Evolutionary conservation across 2,329 filamentous ascomycete genomes (phyloP), one percentile per base, ranked within the genome.

Genomic region (Elsinoe australis): DNA sequence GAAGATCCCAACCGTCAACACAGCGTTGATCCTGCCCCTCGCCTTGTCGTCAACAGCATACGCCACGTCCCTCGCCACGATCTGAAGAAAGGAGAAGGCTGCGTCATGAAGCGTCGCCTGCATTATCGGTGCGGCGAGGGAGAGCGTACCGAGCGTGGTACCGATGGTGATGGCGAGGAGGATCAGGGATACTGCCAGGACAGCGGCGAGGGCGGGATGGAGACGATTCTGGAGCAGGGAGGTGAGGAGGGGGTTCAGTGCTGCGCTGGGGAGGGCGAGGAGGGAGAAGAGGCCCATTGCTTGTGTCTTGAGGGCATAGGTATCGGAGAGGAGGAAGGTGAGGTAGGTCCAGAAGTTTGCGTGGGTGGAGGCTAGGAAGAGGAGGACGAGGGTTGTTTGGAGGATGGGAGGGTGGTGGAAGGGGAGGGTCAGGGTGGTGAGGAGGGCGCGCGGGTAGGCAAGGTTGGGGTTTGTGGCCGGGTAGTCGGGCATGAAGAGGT

Each of bases 401-500:
- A 84, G 73, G 0, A 92, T 72, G 0, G 84, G 66, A 0, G 86
- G 83, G 38, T 88, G 74, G 3, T 72, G 75, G 38, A 76, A 65
- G 33, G 85, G 66, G 64, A 90, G 76, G 18, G 72, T 63, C 1
- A 79, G 59, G 17, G 90, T 87, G 19, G 73, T 77, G 62, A 71
- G 74, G 2, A 90, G 70, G 53, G 85, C 78, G 1, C 69, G 67
- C 52, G 78, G 73, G 61, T 89, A 90, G 51, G 77, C 78, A 10
- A 83, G 64, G 1, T 69, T 65, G 0, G 78, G 79, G 58, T 88
- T 88, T 3, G 83, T 83, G 1, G 77, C 74, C 0, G 85, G 87
- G 55, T 90, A 92, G 61, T 89, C 84, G 0, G 85, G 85, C 81
- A 92, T 83, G 63, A 80, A 85, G 33, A 80, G 60, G 69, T 78